A percentile compares a stretch with the other conserved stretches of the same genome.
phyloP scores from a whole-genome alignment of 1,284 basidiomycete genomes.

The Cryptococcus sp. region DNA sequence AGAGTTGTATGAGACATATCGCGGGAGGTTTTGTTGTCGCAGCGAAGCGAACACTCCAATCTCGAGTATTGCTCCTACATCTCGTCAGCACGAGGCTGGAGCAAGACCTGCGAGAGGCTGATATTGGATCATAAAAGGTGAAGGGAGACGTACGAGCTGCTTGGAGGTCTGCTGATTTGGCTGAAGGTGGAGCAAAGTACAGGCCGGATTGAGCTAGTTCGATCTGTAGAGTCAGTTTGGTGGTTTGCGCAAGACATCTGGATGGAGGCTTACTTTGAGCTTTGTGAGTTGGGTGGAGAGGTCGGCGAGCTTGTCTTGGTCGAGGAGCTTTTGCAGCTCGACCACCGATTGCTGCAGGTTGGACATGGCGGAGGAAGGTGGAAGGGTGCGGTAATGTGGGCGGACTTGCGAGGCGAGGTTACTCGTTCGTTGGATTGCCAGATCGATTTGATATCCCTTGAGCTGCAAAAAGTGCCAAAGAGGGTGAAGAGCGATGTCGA shows the following conservation, averaged over 20 bases:
- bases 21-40: constrained; percentile 75
- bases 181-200: constrained; percentile 43
- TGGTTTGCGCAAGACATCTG: not conserved
- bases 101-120: constrained; percentile 54
- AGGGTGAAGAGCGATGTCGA: no score
- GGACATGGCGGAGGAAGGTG: constrained; percentile 27
- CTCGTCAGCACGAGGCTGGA: no score
- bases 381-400: not conserved
- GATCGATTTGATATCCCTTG: no score
- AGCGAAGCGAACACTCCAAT: constrained; percentile 93
- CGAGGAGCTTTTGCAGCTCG: constrained; percentile 34
- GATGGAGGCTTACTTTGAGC: constrained; percentile 34
- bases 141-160: constrained; percentile 31
- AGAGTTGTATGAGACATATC: constrained; percentile 92
- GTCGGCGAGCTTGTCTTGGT: constrained; percentile 15
- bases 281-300: constrained; percentile 30
- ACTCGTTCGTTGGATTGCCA: no score
- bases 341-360: constrained; percentile 37
- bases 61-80: constrained; percentile 90
- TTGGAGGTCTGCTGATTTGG: constrained; percentile 39
- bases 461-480: no score
- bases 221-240: constrained; percentile 35
- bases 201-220: constrained; percentile 44
- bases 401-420: no score
- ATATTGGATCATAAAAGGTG: not conserved